phyloP scores from a whole-genome alignment of 768 basidiomycete species.

The Inosperma sp. region DNA sequence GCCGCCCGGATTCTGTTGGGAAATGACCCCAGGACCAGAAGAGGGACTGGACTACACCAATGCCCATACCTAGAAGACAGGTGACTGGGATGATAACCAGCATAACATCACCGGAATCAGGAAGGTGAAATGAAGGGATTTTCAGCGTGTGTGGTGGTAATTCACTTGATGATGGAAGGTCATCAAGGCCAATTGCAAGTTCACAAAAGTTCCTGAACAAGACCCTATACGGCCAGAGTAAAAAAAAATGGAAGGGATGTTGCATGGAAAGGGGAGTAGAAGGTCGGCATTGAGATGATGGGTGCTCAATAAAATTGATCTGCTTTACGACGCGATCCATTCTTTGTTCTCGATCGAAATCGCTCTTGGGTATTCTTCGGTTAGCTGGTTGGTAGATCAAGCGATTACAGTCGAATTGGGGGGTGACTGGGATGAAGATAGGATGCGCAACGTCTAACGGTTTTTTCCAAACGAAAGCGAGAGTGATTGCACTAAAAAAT shows the following conservation, averaged over 20 bases:
- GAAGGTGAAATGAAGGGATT: conserved; percentile 7
- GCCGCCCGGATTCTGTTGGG: conserved; percentile 4
- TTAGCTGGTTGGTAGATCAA: background rate
- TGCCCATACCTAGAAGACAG: conserved; percentile 2
- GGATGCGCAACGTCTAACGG: conserved; percentile 14
- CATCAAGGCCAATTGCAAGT: conserved; percentile 10
- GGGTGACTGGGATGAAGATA: background rate
- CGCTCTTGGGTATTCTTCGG: background rate
- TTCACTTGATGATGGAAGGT: conserved; percentile 5
- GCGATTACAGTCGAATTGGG: background rate
- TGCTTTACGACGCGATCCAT: background rate
- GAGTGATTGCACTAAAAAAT: conserved; percentile 13
- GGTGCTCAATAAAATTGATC: conserved; percentile 4
- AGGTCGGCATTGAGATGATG: background rate
- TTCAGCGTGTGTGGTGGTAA: conserved; percentile 5
- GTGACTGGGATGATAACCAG: conserved; percentile 5
- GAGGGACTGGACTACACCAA: conserved; percentile 7
- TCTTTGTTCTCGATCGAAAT: conserved; percentile 7
- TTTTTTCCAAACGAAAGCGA: conserved; percentile 18
- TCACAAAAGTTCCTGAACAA: conserved; percentile 6
- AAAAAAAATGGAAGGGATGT: background rate
- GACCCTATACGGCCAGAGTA: conserved; percentile 5
- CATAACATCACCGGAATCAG: conserved; percentile 6
- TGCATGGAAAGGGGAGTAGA: background rate
- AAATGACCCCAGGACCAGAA: conserved; percentile 13